A percentile compares a stretch with the other conserved stretches of the same genome.
These are phyloP conservation scores for Fusarium paranaense DNA, from an alignment of 2,329 filamentous ascomycete genomes.

Conservation along the genomic window DNA sequence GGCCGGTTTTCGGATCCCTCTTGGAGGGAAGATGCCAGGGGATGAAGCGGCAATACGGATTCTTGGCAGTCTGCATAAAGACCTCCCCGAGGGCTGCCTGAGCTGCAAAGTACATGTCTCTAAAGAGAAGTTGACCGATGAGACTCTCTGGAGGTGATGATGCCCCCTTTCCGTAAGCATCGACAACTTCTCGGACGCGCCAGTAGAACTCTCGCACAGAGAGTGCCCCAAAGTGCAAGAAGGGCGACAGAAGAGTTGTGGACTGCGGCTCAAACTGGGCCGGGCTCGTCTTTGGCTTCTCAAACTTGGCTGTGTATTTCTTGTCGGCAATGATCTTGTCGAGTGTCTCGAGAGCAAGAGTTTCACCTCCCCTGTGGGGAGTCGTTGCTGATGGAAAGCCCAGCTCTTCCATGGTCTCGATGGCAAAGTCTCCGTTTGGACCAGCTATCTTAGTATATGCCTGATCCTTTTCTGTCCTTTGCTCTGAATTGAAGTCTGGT, in stretches of 20 bases:
- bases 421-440: constrained; percentile 74
- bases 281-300: constrained; percentile 80
- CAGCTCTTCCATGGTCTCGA: constrained; percentile 78
- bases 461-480: constrained; percentile 65
- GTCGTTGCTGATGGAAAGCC: constrained; percentile 74
- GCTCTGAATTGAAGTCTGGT: constrained; percentile 70
- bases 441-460: constrained; percentile 73
- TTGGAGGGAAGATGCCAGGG: constrained; percentile 81
- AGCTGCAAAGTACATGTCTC: constrained; percentile 87
- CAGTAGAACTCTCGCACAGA: constrained; percentile 80
- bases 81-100: constrained; percentile 74
- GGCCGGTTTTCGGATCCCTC: constrained; percentile 55
- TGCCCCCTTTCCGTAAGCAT: constrained; percentile 65
- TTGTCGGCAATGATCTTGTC: constrained; percentile 69
- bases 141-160: constrained; percentile 76
- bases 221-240: constrained; percentile 80
- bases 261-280: constrained; percentile 79
- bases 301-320: constrained; percentile 78
- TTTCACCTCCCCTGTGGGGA: constrained; percentile 78
- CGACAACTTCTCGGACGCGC: constrained; percentile 72
- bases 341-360: constrained; percentile 68
- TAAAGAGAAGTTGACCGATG: constrained; percentile 79
- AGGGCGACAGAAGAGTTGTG: constrained; percentile 79
- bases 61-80: constrained; percentile 74
- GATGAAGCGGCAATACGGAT: constrained; percentile 77